Evolutionary conservation across 1,284 basidiomycete genomes (phyloP).

Genomic region (Ceratobasidium sp.): DNA sequence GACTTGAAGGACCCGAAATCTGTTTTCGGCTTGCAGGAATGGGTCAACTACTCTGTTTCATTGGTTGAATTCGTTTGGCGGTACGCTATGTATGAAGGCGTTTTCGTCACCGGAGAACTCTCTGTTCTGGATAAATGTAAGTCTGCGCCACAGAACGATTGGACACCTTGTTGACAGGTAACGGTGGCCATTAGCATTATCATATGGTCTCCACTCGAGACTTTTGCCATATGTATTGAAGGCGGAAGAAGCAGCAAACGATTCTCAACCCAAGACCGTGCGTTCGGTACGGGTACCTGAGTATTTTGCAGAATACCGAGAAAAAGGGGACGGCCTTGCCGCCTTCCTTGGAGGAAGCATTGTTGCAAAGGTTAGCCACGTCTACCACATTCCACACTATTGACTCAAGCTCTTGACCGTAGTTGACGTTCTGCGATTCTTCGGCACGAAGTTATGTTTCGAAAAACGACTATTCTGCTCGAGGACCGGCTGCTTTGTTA

Average conservation of each 20-base stretch:
- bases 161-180: slow-evolving; percentile 21
- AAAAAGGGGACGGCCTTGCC: slow-evolving; percentile 79
- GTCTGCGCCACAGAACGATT: slow-evolving; percentile 44
- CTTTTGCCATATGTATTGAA: slow-evolving; percentile 71
- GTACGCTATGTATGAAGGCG: slow-evolving; percentile 40
- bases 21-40: slow-evolving; percentile 63
- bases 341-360: slow-evolving; percentile 88
- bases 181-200: slow-evolving; percentile 58
- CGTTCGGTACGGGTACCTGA: slow-evolving; percentile 80
- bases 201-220: slow-evolving; percentile 74
- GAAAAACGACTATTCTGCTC: slow-evolving; percentile 73
- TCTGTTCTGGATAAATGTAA: slow-evolving; percentile 76
- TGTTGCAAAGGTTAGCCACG: slow-evolving; percentile 75
- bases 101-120: slow-evolving; percentile 84
- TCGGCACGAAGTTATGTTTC: slow-evolving; percentile 71
- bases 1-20: slow-evolving; percentile 38
- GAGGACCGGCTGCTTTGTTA: slow-evolving; percentile 71
- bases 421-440: slow-evolving; percentile 66
- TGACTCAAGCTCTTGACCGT: too few species aligned
- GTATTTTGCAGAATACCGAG: slow-evolving; percentile 89
- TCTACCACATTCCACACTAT: too few species aligned
- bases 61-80: slow-evolving; percentile 28
- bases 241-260: slow-evolving; percentile 58
- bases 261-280: slow-evolving; percentile 66
- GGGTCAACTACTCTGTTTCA: slow-evolving; percentile 64